Evolutionary conservation across 345 rosid species (phyloP), one percentile per base, ranked within the genome.

Genomic region (Gossypium anomalum): DNA sequence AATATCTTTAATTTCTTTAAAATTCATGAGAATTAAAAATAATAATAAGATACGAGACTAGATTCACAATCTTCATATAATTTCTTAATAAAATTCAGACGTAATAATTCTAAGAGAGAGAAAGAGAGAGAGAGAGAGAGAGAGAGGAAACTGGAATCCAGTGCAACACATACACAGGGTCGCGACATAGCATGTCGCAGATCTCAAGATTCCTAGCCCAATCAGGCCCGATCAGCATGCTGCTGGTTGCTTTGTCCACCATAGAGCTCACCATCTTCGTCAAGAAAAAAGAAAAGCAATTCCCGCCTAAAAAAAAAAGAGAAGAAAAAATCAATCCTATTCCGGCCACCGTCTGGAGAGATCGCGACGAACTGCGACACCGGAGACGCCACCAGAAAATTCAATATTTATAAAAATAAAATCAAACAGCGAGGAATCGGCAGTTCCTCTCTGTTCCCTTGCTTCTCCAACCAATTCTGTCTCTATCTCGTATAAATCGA

Each of bases 161-260:
- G 79, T 64, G 71, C 23, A 44, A 74, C 22, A 77, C 84, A n/a
- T 85, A 92, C 97, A 84, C 88, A 51, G 97, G 99, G 86, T 96
- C 97, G 78, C 82, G 92, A 83, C 89, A 92, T 83, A 95, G 91
- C 87, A 93, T 86, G 61, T 96, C 98, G 80, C 98, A 96, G 99
- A 96, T 96, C 98, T 96, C 99, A 77, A 96, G 90, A 80, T 96
- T 96, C 97, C 92, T 90, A 63, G 99, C 98, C 99, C 99, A 96
- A 84, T 96, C 99, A 7, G 99, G 98, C 9, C 99, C 99, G 89
- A 96, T 93, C 87, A 96, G 84, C 98, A 92, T 84, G 83, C 92
- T 98, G 87, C 93, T 93, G 71, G 99, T 96, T 34, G 99, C 99
- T 78, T 98, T 82, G 84, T 96, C 98, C 83, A 96, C 99, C 95